Evolutionary conservation across 495 filamentous ascomycete species (phyloP).

Genomic region (Aspergillus campestris): DNA sequence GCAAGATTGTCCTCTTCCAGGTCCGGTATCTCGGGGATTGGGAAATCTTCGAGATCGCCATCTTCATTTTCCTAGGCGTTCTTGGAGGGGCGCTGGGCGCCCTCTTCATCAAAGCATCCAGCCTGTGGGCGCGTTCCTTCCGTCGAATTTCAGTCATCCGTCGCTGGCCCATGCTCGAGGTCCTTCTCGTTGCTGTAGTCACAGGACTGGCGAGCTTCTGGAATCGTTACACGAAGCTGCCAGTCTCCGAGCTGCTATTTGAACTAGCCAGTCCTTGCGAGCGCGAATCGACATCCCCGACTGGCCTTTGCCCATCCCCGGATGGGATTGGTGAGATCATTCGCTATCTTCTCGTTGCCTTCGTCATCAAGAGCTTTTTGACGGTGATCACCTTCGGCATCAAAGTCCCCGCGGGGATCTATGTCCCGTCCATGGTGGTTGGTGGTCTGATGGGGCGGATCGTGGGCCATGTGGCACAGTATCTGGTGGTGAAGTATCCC

Average conservation of each 20-base stretch:
- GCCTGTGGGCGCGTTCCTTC: constrained; percentile 82
- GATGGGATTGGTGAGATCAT: constrained; percentile 70
- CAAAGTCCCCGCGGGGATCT: constrained; percentile 94
- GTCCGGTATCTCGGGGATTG: constrained; percentile 90
- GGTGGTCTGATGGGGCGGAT: constrained; percentile 87
- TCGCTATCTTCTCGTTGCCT: constrained; percentile 60
- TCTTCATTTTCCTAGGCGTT: constrained; percentile 77
- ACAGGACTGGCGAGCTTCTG: constrained; percentile 85
- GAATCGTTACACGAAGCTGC: constrained; percentile 83
- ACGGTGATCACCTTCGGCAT: constrained; percentile 88
- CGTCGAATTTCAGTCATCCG: constrained; percentile 75
- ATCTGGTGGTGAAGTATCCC: constrained; percentile 65
- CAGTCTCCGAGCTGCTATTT: constrained; percentile 83
- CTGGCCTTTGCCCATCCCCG: constrained; percentile 69
- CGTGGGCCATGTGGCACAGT: constrained; percentile 81
- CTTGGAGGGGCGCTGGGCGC: constrained; percentile 80
- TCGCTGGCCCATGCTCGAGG: constrained; percentile 75
- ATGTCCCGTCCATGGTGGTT: constrained; percentile 97
- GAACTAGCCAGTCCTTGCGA: constrained; percentile 86
- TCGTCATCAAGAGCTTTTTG: constrained; percentile 81
- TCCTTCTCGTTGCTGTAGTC: constrained; percentile 74
- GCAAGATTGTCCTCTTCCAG: constrained; percentile 94
- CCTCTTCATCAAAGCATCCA: constrained; percentile 92
- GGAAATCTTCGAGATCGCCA: constrained; percentile 82
- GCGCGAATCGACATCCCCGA: constrained; percentile 43